Evolutionary conservation across 2,329 filamentous ascomycete species (phyloP).

Genomic region (Aureobasidium zeae): DNA sequence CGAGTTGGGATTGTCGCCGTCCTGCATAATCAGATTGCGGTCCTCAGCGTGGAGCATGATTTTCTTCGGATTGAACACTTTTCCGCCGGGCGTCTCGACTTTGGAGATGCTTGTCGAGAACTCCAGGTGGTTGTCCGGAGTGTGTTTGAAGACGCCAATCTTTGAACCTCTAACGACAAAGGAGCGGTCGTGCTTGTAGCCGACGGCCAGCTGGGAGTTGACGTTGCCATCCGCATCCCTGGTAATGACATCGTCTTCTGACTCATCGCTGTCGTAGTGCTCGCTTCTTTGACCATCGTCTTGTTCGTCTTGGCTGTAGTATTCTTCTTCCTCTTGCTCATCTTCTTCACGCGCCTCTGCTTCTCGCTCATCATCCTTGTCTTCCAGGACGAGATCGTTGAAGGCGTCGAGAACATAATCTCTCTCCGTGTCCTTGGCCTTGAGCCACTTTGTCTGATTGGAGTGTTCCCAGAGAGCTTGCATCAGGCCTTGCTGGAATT

Average conservation of each 20-base stretch:
- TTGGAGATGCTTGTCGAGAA: conserved; percentile 97
- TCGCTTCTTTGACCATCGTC: conserved; percentile 61
- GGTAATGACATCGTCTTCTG: conserved; percentile 65
- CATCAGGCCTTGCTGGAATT: conserved; percentile 89
- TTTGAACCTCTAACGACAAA: conserved; percentile 96
- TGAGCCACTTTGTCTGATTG: conserved; percentile 89
- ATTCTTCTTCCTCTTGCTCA: conserved; percentile 47
- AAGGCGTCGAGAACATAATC: conserved; percentile 95
- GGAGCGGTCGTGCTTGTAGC: conserved; percentile 92
- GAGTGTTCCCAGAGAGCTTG: conserved; percentile 94
- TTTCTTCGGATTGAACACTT: conserved; percentile 87
- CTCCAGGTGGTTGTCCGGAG: conserved; percentile 79
- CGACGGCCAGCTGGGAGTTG: conserved; percentile 90
- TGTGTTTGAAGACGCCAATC: conserved; percentile 98
- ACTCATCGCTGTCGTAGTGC: conserved; percentile 65
- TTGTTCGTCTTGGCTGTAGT: conserved; percentile 54
- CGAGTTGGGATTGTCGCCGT: conserved; percentile 71
- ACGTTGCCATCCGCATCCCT: conserved; percentile 67
- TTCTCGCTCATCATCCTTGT: conserved; percentile 45
- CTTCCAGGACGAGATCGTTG: conserved; percentile 87
- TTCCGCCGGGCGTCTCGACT: conserved; percentile 78
- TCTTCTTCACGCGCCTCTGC: conserved; percentile 46
- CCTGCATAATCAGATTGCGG: conserved; percentile 80
- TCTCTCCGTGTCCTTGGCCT: conserved; percentile 81
- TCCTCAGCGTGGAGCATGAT: conserved; percentile 93